A percentile compares a stretch with the other conserved stretches of the same genome.
Evolutionary conservation across 495 filamentous ascomycete genomes (phyloP).

Genomic region (Xylaria longipes): DNA sequence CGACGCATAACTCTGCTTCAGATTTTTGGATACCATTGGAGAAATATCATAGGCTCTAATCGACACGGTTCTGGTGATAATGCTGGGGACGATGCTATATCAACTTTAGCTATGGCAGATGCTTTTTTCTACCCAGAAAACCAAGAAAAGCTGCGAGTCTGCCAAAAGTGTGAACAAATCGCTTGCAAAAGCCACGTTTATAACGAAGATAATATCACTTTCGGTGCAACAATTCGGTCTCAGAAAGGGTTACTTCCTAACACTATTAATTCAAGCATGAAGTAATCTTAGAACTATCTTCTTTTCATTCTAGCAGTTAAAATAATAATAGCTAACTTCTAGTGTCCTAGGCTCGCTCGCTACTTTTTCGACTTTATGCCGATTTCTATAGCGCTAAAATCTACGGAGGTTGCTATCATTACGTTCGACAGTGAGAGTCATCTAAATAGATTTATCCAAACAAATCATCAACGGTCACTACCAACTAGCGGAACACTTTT

Average conservation of each 20-base stretch:
- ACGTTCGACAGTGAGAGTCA: neutral
- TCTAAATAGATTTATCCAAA: slow-evolving; percentile 8
- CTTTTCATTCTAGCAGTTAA: too few relatives aligned
- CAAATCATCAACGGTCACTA: neutral
- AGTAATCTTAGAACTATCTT: too few relatives aligned
- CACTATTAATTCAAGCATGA: slow-evolving; percentile 13
- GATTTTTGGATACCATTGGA: slow-evolving; percentile 20
- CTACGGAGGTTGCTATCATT: slow-evolving; percentile 1
- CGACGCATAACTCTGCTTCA: slow-evolving; percentile 9
- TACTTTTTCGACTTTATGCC: slow-evolving; percentile 19
- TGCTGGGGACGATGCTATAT: slow-evolving; percentile 18
- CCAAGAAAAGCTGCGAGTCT: slow-evolving; percentile 20
- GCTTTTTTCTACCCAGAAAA: slow-evolving; percentile 17
- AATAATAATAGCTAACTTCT: too few relatives aligned
- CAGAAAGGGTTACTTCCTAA: slow-evolving; percentile 5
- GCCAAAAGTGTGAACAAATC: slow-evolving; percentile 13
- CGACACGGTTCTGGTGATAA: slow-evolving; percentile 14
- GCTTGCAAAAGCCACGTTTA: neutral
- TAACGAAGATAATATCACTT: neutral
- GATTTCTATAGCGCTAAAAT: slow-evolving; percentile 5
- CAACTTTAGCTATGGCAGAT: slow-evolving; percentile 11
- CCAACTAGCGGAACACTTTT: slow-evolving; percentile 12
- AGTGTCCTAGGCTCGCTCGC: too few relatives aligned
- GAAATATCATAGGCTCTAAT: slow-evolving; percentile 7
- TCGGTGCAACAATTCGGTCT: slow-evolving; percentile 12